Evolutionary conservation across 805 yeast genomes (phyloP).

Genomic region (Lipomyces kockii): DNA sequence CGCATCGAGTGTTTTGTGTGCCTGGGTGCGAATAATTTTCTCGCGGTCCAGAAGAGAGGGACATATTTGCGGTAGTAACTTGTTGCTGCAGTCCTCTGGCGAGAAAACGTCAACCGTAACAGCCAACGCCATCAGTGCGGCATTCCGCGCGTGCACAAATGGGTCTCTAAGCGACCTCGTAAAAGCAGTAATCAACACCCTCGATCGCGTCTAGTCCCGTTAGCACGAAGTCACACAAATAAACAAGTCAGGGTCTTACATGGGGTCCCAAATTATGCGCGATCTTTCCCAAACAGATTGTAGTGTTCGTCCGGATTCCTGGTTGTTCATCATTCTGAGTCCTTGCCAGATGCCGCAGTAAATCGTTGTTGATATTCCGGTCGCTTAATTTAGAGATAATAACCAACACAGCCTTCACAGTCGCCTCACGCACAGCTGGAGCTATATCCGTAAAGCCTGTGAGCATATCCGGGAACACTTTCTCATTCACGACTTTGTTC

Average conservation of each 20-base stretch:
- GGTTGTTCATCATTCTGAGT: conserved; percentile 78
- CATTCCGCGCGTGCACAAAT: conserved; percentile 71
- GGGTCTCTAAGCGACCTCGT: conserved; percentile 82
- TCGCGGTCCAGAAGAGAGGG: conserved; percentile 81
- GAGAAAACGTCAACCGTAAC: conserved; percentile 67
- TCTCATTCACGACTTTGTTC: conserved; percentile 66
- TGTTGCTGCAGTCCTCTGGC: conserved; percentile 76
- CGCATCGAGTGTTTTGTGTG: conserved; percentile 66
- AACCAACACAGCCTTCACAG: conserved; percentile 65
- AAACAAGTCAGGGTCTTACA: conserved; percentile 35
- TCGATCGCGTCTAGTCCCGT: conserved; percentile 54
- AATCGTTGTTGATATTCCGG: conserved; percentile 84
- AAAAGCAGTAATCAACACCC: conserved; percentile 85
- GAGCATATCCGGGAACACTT: conserved; percentile 68
- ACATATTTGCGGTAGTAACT: conserved; percentile 81
- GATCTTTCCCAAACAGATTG: conserved; percentile 68
- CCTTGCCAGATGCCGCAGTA: conserved; percentile 78
- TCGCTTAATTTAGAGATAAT: conserved; percentile 47
- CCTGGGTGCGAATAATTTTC: conserved; percentile 69
- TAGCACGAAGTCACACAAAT: conserved; percentile 37
- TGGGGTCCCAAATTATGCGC: conserved; percentile 61
- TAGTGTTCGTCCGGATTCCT: conserved; percentile 76
- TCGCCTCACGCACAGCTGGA: conserved; percentile 75
- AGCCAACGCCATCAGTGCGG: conserved; percentile 75
- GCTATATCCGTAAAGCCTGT: conserved; percentile 88